These are phyloP conservation scores for Trichocladium antarcticum DNA, from an alignment of 495 filamentous ascomycete species.

Conservation along the genomic window DNA sequence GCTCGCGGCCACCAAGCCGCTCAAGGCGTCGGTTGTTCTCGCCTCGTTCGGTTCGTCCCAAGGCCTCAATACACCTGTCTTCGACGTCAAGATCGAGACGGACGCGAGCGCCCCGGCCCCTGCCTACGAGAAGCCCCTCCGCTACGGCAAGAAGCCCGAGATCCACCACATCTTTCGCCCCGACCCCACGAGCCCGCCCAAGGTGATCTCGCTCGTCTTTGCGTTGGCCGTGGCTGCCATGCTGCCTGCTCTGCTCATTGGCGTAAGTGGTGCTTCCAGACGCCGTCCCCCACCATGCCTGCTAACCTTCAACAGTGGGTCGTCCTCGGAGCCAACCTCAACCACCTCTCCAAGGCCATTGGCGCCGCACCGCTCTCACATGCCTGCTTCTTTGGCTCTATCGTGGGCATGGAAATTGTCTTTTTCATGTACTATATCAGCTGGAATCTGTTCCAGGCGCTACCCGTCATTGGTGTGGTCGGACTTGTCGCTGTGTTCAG, in stretches of 20 bases:
- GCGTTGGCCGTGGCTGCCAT: constrained; percentile 56
- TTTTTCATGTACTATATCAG: constrained; percentile 91
- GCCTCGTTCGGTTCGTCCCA: constrained; percentile 73
- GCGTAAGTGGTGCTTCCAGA: constrained; percentile 44
- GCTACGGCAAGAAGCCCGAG: constrained; percentile 71
- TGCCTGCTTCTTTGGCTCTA: constrained; percentile 67
- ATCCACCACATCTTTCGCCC: constrained; percentile 87
- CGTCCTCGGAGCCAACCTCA: constrained; percentile 71
- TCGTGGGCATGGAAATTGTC: constrained; percentile 75
- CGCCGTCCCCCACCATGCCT: neutral
- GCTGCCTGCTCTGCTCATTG: constrained; percentile 57
- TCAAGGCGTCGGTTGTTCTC: constrained; percentile 69
- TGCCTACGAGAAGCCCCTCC: constrained; percentile 51
- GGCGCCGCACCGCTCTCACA: constrained; percentile 65
- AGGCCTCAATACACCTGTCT: constrained; percentile 57
- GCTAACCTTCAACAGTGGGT: constrained; percentile 49
- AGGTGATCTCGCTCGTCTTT: constrained; percentile 71
- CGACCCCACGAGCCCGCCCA: constrained; percentile 70
- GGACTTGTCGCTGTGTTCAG: constrained; percentile 69
- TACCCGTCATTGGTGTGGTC: constrained; percentile 59
- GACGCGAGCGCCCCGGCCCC: constrained; percentile 53
- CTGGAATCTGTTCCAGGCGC: constrained; percentile 86
- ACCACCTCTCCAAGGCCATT: constrained; percentile 65
- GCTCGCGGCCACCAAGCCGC: constrained; percentile 50
- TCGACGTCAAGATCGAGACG: constrained; percentile 43